Conservation (phyloP, 2,329 filamentous ascomycete species). For the Aspergillus quadricinctus region DNA sequence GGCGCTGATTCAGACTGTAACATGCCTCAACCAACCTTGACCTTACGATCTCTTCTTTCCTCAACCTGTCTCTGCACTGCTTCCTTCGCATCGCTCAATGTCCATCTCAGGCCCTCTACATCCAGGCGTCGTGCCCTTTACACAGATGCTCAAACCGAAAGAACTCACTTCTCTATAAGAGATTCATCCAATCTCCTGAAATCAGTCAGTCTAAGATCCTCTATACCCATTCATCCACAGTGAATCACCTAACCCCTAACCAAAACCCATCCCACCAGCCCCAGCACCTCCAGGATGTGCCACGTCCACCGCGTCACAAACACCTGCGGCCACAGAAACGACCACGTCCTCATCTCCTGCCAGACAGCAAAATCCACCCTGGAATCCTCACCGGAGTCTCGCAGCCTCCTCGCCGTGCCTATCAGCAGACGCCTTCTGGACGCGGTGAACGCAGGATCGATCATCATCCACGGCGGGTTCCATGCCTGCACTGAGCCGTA, state of each 20-base stretch:
- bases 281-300: conserved; percentile 12
- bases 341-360: conserved; percentile 19
- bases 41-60: neutral
- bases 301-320: conserved; percentile 19
- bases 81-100: neutral
- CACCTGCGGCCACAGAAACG: conserved; percentile 19
- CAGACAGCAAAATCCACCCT: conserved; percentile 8
- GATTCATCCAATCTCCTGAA: neutral
- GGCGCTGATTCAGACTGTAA: neutral
- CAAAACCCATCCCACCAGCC: neutral
- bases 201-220: neutral
- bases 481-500: conserved; percentile 16
- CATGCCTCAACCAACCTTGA: neutral
- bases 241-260: neutral
- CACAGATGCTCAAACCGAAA: neutral
- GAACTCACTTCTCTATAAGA: neutral
- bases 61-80: neutral
- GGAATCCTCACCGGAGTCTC: neutral
- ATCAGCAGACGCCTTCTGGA: neutral
- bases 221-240: neutral
- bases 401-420: neutral
- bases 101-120: neutral
- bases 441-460: neutral
- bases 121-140: neutral
- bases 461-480: conserved; percentile 5